Conservation (phyloP, 2,329 filamentous ascomycete species). For the Colletotrichum chlorophyti region DNA sequence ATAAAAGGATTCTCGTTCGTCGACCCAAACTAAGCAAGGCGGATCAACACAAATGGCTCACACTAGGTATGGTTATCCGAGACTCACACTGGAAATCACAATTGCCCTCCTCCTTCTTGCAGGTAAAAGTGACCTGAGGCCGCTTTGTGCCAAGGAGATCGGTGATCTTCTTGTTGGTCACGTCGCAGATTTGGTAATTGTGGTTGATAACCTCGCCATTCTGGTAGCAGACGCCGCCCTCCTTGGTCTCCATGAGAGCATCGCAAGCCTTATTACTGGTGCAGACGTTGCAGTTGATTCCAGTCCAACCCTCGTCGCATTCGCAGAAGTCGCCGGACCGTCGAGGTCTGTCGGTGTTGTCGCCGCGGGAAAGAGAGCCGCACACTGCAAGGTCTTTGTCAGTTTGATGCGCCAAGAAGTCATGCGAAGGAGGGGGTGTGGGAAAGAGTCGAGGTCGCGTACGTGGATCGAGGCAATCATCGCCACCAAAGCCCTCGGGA, state of each 20-base stretch:
- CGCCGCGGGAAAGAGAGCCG: constrained; percentile 83
- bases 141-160: constrained; percentile 83
- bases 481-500: constrained; percentile 89
- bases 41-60: neutral
- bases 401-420: constrained; percentile 12
- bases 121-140: constrained; percentile 94
- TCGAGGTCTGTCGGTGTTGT: constrained; percentile 80
- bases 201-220: constrained; percentile 89
- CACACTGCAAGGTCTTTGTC: constrained; percentile 63
- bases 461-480: constrained; percentile 88
- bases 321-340: constrained; percentile 73
- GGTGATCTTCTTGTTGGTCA: constrained; percentile 94
- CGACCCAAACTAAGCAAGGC: constrained; percentile 83
- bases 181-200: constrained; percentile 97
- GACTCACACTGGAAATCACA: constrained; percentile 93
- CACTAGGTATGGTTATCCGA: constrained; percentile 13
- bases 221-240: constrained; percentile 90
- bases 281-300: constrained; percentile 98
- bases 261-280: constrained; percentile 83
- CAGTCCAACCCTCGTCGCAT: constrained; percentile 92
- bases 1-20: constrained; percentile 93
- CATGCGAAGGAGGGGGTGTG: neutral
- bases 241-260: constrained; percentile 81
- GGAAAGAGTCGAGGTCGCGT: constrained; percentile 36
- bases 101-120: constrained; percentile 73